phyloP scores from a whole-genome alignment of 2,329 filamentous ascomycete genomes.

The Zymoseptoria brevis region DNA sequence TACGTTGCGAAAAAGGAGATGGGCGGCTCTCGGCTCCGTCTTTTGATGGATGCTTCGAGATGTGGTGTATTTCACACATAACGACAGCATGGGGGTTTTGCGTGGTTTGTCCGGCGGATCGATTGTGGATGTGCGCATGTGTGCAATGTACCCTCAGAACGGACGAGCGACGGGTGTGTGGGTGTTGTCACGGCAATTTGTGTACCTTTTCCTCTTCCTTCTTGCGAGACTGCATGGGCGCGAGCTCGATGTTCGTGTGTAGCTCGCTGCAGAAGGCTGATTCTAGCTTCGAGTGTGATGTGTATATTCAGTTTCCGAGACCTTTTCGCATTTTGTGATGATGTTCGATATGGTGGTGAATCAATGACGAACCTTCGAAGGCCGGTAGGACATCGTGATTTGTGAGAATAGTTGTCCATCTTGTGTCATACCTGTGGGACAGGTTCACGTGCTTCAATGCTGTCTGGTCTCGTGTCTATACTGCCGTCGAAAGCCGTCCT shows the following conservation, averaged over 20 bases:
- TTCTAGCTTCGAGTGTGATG: not conserved
- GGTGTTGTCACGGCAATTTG: not conserved
- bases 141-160: not conserved
- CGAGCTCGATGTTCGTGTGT: not conserved
- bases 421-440: not conserved
- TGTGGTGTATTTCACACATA: not conserved
- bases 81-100: not conserved
- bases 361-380: not conserved
- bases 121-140: not conserved
- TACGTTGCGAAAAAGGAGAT: not conserved
- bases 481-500: not conserved
- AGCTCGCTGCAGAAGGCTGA: not conserved
- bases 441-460: not conserved
- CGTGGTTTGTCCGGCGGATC: not conserved
- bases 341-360: not conserved
- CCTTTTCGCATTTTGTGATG: not conserved
- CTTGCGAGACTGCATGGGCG: not conserved
- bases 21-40: not conserved
- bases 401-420: not conserved
- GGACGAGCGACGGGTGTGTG: not conserved
- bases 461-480: not conserved
- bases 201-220: not conserved
- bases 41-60: not conserved
- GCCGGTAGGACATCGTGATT: not conserved
- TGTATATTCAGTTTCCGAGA: not conserved